Conservation (phyloP, 176 grass and related monocot species). For the Alloteropsis semialata region DNA sequence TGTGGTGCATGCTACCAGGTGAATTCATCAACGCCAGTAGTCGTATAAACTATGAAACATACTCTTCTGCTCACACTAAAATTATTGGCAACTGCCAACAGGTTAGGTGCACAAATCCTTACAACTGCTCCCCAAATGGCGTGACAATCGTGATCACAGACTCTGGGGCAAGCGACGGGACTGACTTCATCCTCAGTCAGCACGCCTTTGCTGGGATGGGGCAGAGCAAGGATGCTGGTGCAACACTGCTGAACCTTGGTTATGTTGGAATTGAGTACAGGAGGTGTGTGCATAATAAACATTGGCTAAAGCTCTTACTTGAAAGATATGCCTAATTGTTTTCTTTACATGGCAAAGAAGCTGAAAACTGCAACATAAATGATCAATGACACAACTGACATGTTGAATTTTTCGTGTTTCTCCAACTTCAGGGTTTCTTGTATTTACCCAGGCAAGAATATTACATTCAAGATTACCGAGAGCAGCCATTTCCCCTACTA, state of each 20-base stretch:
- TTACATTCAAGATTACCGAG: constrained; percentile 53
- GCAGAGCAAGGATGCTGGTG: constrained; percentile 41
- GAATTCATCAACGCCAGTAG: background rate
- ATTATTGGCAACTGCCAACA: background rate
- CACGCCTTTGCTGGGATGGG: constrained; percentile 48
- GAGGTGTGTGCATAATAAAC: constrained; percentile 22
- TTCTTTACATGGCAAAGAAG: constrained; percentile 1
- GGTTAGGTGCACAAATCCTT: constrained; percentile 46
- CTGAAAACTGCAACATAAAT: background rate
- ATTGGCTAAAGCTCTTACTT: background rate
- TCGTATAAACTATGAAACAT: background rate
- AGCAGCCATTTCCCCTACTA: constrained; percentile 59
- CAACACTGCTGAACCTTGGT: constrained; percentile 42
- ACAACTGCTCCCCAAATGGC: constrained; percentile 41
- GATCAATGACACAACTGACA: background rate
- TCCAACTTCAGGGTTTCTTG: constrained; percentile 44
- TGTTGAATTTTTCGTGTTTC: background rate
- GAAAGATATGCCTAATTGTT: background rate
- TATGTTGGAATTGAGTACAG: constrained; percentile 43
- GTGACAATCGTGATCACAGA: constrained; percentile 50
- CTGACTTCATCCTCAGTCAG: constrained; percentile 62
- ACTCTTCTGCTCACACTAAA: background rate
- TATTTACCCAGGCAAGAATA: constrained; percentile 67
- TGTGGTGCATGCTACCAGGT: constrained; percentile 77
- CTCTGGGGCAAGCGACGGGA: constrained; percentile 17